Percentiles rank a stretch among this genome's conserved stretches.
phyloP scores from a whole-genome alignment of 1,139 yeast species.

The Yamadazyma atmosphaerica region DNA sequence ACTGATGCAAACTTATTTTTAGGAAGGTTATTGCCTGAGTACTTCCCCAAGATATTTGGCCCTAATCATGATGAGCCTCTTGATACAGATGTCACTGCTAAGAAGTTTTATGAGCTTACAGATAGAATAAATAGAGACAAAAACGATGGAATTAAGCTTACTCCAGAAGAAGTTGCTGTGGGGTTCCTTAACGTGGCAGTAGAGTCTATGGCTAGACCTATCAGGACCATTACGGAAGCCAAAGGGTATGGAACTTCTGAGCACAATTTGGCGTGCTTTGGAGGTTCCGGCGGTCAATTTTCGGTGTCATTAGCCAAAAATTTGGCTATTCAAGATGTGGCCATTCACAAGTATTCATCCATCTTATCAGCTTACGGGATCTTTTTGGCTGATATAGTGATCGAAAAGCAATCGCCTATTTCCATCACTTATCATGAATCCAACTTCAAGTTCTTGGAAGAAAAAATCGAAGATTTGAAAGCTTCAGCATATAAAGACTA shows the following conservation, averaged over 20 bases:
- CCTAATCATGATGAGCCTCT: slow-evolving; percentile 42
- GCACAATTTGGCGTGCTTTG: slow-evolving; percentile 46
- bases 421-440: slow-evolving; percentile 27
- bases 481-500: slow-evolving; percentile 32
- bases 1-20: slow-evolving; percentile 47
- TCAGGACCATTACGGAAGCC: slow-evolving; percentile 45
- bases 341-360: slow-evolving; percentile 46
- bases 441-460: slow-evolving; percentile 22
- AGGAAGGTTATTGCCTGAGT: slow-evolving; percentile 41
- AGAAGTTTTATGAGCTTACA: slow-evolving; percentile 34
- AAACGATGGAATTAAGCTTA: slow-evolving; percentile 20
- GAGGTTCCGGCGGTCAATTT: slow-evolving; percentile 52
- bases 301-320: slow-evolving; percentile 41
- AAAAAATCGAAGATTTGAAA: slow-evolving; percentile 24
- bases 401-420: slow-evolving; percentile 65
- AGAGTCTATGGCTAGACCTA: slow-evolving; percentile 49
- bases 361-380: slow-evolving; percentile 48
- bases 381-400: slow-evolving; percentile 48
- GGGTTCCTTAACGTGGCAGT: slow-evolving; percentile 48
- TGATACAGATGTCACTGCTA: slow-evolving; percentile 31
- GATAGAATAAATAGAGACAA: slow-evolving; percentile 32
- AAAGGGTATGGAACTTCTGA: slow-evolving; percentile 41
- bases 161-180: slow-evolving; percentile 43
- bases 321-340: slow-evolving; percentile 38
- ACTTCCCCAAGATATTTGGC: slow-evolving; percentile 46